A percentile compares a stretch with the other conserved stretches of the same genome.
Conservation (phyloP, 805 yeast species). For the Saturnispora serradocipensis region DNA sequence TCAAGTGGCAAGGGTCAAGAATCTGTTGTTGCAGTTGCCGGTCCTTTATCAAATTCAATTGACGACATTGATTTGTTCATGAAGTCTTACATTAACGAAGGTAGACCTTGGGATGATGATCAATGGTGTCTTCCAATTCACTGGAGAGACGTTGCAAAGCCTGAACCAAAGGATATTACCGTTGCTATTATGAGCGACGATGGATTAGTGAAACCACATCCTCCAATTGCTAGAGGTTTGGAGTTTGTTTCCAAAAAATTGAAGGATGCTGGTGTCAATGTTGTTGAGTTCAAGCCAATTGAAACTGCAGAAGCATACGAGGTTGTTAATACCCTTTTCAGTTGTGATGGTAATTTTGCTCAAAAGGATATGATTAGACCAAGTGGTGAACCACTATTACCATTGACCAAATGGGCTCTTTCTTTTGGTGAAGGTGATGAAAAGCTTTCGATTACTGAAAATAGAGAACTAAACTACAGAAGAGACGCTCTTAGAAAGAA, state of each 20-base stretch:
- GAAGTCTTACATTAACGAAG: conserved; percentile 50
- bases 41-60: conserved; percentile 56
- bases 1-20: conserved; percentile 56
- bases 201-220: conserved; percentile 56
- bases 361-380: conserved; percentile 42
- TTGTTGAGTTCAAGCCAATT: conserved; percentile 50
- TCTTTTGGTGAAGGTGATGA: conserved; percentile 51
- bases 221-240: conserved; percentile 54
- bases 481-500: conserved; percentile 54
- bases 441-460: conserved; percentile 38
- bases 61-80: conserved; percentile 64
- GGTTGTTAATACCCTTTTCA: conserved; percentile 47
- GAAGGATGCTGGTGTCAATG: conserved; percentile 47
- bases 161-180: conserved; percentile 37
- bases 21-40: conserved; percentile 54
- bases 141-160: conserved; percentile 40
- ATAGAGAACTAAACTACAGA: conserved; percentile 42
- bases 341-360: conserved; percentile 58
- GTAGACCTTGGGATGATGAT: conserved; percentile 52
- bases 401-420: conserved; percentile 54
- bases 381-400: conserved; percentile 63
- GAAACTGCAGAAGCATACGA: conserved; percentile 50
- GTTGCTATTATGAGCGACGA: conserved; percentile 59
- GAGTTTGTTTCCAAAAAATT: conserved; percentile 45
- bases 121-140: conserved; percentile 39